phyloP scores from a whole-genome alignment of 2,329 filamentous ascomycete species.

The Lecanoromycetidae sp. region DNA sequence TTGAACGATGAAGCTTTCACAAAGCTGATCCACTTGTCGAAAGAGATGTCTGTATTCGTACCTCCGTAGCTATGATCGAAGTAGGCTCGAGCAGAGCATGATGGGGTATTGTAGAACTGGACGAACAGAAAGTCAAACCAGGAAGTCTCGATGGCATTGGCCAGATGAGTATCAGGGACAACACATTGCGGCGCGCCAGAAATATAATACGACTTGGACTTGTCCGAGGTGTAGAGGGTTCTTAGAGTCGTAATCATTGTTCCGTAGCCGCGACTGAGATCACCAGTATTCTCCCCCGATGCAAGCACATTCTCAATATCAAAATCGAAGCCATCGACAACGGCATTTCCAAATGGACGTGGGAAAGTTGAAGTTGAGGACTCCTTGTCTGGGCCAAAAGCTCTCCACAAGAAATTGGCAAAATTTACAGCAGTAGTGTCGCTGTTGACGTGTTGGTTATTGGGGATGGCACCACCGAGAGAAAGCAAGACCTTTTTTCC shows the following conservation, averaged over 20 bases:
- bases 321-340: conserved; percentile 43
- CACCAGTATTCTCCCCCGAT: not conserved
- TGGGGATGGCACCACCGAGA: conserved; percentile 33
- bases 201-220: conserved; percentile 35
- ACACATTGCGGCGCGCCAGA: conserved; percentile 42
- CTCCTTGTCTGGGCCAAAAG: conserved; percentile 38
- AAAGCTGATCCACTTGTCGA: conserved; percentile 33
- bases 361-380: conserved; percentile 26
- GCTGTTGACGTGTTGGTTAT: conserved; percentile 33
- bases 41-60: conserved; percentile 31
- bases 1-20: conserved; percentile 30
- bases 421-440: conserved; percentile 33
- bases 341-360: conserved; percentile 36
- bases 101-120: conserved; percentile 44
- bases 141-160: conserved; percentile 33
- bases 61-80: conserved; percentile 26
- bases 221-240: conserved; percentile 26
- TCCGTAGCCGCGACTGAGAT: conserved; percentile 30
- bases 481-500: conserved; percentile 38
- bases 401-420: conserved; percentile 39
- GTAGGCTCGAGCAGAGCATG: conserved; percentile 38
- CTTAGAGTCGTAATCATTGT: conserved; percentile 39
- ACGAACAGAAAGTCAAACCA: conserved; percentile 43
- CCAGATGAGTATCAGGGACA: conserved; percentile 37
- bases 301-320: conserved; percentile 29